Percentiles rank a stretch among this genome's conserved stretches.
Evolutionary conservation across 1,284 basidiomycete genomes (phyloP).

Genomic region (Ustilago loliicola): DNA sequence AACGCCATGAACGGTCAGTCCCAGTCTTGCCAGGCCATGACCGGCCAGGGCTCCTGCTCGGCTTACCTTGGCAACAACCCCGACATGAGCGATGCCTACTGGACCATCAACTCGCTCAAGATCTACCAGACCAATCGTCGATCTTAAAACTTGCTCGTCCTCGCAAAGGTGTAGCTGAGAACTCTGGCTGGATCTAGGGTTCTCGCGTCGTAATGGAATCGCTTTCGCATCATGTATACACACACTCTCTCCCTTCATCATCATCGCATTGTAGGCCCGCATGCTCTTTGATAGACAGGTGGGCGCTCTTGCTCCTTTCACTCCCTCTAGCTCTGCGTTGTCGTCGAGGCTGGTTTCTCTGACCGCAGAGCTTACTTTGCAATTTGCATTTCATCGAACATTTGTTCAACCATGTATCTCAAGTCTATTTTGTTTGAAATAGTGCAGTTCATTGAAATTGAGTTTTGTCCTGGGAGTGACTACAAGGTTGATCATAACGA

Average conservation of each 20-base stretch:
- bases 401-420: background rate
- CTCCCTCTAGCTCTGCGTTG: conserved; percentile 4
- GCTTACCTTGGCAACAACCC: conserved; percentile 47
- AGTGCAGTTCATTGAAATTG: too few species aligned
- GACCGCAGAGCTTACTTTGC: conserved; percentile 1
- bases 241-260: background rate
- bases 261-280: conserved; percentile 6
- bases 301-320: conserved; percentile 9
- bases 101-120: conserved; percentile 59
- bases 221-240: conserved; percentile 7
- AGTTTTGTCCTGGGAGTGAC: too few species aligned
- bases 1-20: conserved; percentile 53
- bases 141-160: conserved; percentile 19
- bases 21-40: conserved; percentile 48
- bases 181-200: conserved; percentile 11
- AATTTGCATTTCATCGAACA: background rate
- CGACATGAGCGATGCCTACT: conserved; percentile 51
- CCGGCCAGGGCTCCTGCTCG: conserved; percentile 34
- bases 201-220: background rate
- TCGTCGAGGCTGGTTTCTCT: conserved; percentile 10
- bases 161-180: conserved; percentile 4
- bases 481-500: too few species aligned
- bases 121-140: conserved; percentile 54
- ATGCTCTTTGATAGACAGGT: conserved; percentile 2
- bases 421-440: background rate